These are phyloP conservation scores for Toxoplasma gondii DNA, from an alignment of 169 alveolate species.

Conservation along the genomic window DNA sequence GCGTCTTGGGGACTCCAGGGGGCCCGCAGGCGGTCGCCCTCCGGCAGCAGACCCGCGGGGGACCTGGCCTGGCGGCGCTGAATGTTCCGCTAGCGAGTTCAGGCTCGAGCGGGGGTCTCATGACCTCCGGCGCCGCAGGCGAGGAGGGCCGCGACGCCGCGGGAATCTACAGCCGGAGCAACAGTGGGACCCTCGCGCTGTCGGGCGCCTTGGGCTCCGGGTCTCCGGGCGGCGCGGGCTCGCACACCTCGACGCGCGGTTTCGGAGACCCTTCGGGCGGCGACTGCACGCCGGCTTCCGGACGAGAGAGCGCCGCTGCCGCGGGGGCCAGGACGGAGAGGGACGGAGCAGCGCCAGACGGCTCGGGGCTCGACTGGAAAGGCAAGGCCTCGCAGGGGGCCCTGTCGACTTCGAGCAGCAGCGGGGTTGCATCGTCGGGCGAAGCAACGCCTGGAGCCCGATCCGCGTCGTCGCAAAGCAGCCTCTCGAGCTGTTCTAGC, in stretches of 20 bases:
- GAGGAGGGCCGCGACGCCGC: not conserved
- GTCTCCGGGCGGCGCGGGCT: not conserved
- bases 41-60: not conserved
- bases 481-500: not conserved
- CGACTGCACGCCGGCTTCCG: not conserved
- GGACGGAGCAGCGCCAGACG: not conserved
- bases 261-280: not conserved
- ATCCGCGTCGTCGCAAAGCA: not conserved
- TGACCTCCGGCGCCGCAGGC: not conserved
- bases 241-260: not conserved
- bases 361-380: not conserved
- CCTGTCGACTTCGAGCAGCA: not conserved
- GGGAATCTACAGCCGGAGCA: no score
- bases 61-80: not conserved
- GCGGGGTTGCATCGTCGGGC: not conserved
- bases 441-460: not conserved
- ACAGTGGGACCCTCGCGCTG: not conserved
- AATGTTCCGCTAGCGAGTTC: not conserved
- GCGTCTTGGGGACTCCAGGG: conserved; percentile 16
- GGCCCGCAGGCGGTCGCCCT: not conserved
- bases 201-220: not conserved
- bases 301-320: not conserved
- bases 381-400: no score
- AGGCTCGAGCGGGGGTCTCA: not conserved
- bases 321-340: not conserved